Percentiles rank a stretch among this genome's conserved stretches.
Conservation (phyloP, 176 grass and related monocot genomes). For the Avena atlantica region DNA sequence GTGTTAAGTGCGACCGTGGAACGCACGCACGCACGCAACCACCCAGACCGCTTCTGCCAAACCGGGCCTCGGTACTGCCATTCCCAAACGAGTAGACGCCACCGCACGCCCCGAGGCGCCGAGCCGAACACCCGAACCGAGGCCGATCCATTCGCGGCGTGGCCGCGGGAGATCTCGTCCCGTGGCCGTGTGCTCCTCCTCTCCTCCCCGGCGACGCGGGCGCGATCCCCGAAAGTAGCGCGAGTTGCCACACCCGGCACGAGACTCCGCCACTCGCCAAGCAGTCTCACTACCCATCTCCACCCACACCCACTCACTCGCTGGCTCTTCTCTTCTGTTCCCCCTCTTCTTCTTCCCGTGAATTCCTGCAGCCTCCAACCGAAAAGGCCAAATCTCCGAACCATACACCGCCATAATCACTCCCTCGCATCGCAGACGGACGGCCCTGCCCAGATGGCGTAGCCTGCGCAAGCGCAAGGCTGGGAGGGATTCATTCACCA, state of each 20-base stretch:
- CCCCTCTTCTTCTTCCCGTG: constrained; percentile 47
- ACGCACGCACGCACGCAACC: no score
- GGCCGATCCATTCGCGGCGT: constrained; percentile 22
- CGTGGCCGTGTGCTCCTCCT: background rate
- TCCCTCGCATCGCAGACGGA: no score
- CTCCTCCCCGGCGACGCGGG: constrained; percentile 34
- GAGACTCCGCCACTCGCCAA: constrained; percentile 35
- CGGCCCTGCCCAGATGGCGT: constrained; percentile 11
- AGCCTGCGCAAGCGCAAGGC: no score
- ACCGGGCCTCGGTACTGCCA: background rate
- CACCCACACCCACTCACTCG: constrained; percentile 31
- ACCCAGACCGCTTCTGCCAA: background rate
- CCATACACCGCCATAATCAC: constrained; percentile 27
- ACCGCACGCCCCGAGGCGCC: background rate
- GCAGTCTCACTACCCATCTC: background rate
- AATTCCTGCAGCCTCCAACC: constrained; percentile 46
- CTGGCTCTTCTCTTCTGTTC: background rate
- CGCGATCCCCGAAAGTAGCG: constrained; percentile 52
- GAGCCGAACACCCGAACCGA: background rate
- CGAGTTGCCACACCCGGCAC: constrained; percentile 46
- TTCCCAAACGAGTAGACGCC: background rate
- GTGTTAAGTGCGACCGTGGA: no score
- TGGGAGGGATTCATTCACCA: background rate
- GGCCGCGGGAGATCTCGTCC: background rate
- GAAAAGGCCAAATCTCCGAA: constrained; percentile 55